Evolutionary conservation across 306 rosid genomes (phyloP).

Genomic region (Lupinus albus): DNA sequence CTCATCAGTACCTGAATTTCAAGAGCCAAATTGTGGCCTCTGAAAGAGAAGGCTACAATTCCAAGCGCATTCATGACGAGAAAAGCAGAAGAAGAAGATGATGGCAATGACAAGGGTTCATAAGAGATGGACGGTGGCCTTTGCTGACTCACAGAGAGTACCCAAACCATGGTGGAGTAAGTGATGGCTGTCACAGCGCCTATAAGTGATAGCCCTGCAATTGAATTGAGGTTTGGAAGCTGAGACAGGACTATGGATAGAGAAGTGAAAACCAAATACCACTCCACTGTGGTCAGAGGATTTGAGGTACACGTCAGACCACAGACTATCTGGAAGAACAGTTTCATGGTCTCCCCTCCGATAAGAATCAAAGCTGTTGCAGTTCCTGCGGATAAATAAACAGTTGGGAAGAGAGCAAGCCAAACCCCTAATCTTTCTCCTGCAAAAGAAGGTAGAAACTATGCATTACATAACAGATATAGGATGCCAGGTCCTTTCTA

Average conservation of each 20-base stretch:
- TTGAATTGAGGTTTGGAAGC: slow-evolving; percentile 97
- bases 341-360: slow-evolving; percentile 99
- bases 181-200: slow-evolving; percentile 99
- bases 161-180: slow-evolving; percentile 97
- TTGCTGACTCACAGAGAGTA: slow-evolving; percentile 84
- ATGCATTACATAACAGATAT: not conserved
- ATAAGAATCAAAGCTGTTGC: slow-evolving; percentile 96
- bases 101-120: slow-evolving; percentile 63
- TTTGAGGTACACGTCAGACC: slow-evolving; percentile 87
- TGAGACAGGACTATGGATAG: slow-evolving; percentile 91
- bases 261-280: slow-evolving; percentile 97
- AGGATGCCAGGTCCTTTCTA: slow-evolving; percentile 1
- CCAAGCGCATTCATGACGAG: slow-evolving; percentile 91
- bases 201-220: slow-evolving; percentile 91
- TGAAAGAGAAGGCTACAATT: slow-evolving; percentile 90
- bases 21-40: slow-evolving; percentile 88
- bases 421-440: slow-evolving; percentile 97
- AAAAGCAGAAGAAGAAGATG: slow-evolving; percentile 64
- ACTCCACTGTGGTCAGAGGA: slow-evolving; percentile 93
- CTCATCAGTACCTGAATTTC: slow-evolving; percentile 77
- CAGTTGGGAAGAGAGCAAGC: slow-evolving; percentile 97
- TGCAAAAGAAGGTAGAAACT: slow-evolving; percentile 44
- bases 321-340: slow-evolving; percentile 90
- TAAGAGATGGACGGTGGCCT: slow-evolving; percentile 86
- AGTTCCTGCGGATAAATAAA: slow-evolving; percentile 93